Base-by-base conservation (phyloP, 228 moss, liverwort and hornwort species). In the Sphagnum fallax region DNA sequence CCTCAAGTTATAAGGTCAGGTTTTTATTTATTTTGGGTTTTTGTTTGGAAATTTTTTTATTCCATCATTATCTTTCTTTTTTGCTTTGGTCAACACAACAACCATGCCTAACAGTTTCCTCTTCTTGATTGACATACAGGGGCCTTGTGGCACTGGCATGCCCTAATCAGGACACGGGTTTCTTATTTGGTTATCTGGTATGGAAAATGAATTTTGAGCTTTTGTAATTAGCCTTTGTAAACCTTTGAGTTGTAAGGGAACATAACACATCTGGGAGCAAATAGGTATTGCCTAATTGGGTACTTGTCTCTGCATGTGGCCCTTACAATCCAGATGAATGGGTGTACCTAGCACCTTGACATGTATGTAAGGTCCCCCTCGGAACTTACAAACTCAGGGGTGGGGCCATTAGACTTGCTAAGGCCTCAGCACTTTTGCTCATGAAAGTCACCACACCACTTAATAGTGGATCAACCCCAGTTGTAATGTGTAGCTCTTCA, bases 161-260 rank as follows among this genome's bases (percentile, higher is more conserved):
- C 78, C 92, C 92, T 62, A 92, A 96, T 79, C 90, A 82, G 76
- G 95, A 92, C 61, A 96, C 92, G 61, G 89, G 85, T 47, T 84
- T 96, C 50, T 73, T 96, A 52, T 91, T 92, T 72, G 90, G 95
- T 60, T 96, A 96, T 74, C 77, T 96, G 95, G 95, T 96, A 88
- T 65, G 85, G 65, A 66, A 57, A 32, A 32, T 32, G 32, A 32
- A 16, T 14, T 49, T 10, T 9, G 48, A 4, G 14, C 69, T n/a
- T 4, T 2, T 8, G 49, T 61, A 49, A 9, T 14, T 16, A 61
- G 47, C 16, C 10, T 50, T 49, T 49, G 9, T 4, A 4, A 0
- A 0, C 16, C 55, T 55, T 14, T 53, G 65, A 32, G 32, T 32
- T 32, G 32, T 32, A 32, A 32, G 32, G 32, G 2, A 32, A 32